phyloP scores from a whole-genome alignment of 2,329 filamentous ascomycete species.

The Pseudophaeomoniella oleicola region DNA sequence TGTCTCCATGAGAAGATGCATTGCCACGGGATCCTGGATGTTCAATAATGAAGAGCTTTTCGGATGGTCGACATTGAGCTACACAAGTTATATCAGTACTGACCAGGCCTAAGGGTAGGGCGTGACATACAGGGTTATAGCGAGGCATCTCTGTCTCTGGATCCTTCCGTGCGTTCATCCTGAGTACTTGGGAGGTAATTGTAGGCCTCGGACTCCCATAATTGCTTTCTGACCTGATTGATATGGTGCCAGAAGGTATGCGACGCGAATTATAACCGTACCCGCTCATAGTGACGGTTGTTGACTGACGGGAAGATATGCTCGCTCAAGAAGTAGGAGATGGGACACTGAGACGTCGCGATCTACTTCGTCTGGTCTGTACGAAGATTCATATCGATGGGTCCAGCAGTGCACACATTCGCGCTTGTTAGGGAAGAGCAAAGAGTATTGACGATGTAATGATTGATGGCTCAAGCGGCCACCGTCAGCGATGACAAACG shows the following conservation, averaged over 20 bases:
- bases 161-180: constrained; percentile 31
- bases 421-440: too few species aligned
- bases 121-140: constrained; percentile 40
- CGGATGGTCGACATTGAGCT: constrained; percentile 37
- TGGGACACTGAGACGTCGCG: too few species aligned
- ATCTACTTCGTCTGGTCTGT: too few species aligned
- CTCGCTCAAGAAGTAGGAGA: too few species aligned
- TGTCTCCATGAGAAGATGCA: constrained; percentile 87
- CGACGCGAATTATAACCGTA: background rate
- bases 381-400: too few species aligned
- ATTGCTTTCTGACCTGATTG: background rate
- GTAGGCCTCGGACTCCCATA: background rate
- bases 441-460: too few species aligned
- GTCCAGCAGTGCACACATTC: too few species aligned
- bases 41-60: constrained; percentile 24
- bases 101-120: background rate
- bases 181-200: background rate
- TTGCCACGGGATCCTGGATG: constrained; percentile 50
- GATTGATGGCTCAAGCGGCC: too few species aligned
- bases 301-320: too few species aligned
- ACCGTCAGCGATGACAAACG: too few species aligned
- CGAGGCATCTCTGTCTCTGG: constrained; percentile 40
- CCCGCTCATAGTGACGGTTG: background rate
- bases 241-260: background rate
- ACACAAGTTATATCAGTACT: constrained; percentile 2